Conservation (phyloP, 768 basidiomycete species). For the Tulasnella sp. region DNA sequence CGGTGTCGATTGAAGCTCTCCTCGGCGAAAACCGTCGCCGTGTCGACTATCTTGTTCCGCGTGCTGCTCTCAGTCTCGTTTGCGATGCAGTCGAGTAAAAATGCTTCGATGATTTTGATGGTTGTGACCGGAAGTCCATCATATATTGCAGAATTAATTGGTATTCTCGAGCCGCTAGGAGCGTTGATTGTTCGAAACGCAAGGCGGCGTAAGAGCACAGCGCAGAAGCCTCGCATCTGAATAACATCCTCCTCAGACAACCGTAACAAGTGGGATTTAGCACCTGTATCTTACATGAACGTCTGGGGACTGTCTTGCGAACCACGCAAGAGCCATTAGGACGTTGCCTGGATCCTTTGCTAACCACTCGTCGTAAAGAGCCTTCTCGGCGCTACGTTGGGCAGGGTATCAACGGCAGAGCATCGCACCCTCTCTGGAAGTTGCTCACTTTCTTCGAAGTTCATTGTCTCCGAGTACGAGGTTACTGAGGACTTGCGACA, state of each 20-base stretch:
- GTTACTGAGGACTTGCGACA: slow-evolving; percentile 81
- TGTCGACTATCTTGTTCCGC: slow-evolving; percentile 67
- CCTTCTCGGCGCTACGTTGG: slow-evolving; percentile 61
- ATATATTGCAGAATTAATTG: slow-evolving; percentile 57
- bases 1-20: slow-evolving; percentile 64
- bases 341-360: slow-evolving; percentile 75
- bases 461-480: slow-evolving; percentile 80
- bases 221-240: slow-evolving; percentile 81
- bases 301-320: slow-evolving; percentile 69
- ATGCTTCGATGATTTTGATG: slow-evolving; percentile 62
- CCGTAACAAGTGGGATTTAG: neutral
- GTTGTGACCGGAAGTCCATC: slow-evolving; percentile 69
- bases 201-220: slow-evolving; percentile 73
- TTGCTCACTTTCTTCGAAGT: slow-evolving; percentile 61
- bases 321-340: slow-evolving; percentile 71
- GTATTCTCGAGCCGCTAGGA: slow-evolving; percentile 30
- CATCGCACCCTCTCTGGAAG: neutral
- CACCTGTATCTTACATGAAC: slow-evolving; percentile 58
- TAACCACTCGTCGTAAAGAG: slow-evolving; percentile 68
- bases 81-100: slow-evolving; percentile 63
- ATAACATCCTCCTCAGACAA: neutral
- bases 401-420: neutral
- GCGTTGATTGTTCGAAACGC: slow-evolving; percentile 56
- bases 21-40: slow-evolving; percentile 69
- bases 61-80: slow-evolving; percentile 59